Base-by-base conservation (phyloP, 75 land plant species). In the Picea sitchensis region DNA sequence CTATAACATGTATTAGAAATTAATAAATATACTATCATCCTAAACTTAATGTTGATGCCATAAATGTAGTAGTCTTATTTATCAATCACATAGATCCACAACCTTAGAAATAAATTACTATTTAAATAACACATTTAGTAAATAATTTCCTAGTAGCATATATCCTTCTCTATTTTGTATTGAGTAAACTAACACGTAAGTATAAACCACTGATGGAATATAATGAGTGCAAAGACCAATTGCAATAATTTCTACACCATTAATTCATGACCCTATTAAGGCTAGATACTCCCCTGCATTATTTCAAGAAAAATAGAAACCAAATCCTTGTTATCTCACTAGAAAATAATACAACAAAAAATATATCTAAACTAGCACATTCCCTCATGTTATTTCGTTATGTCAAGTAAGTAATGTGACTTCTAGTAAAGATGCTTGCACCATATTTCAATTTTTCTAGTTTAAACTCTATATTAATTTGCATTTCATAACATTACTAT, bases 221-320 rank as follows among this genome's bases (percentile, higher is more conserved):
- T 86, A 97, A 84, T 94, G 95, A 14, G 99, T 95, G 60, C 94
- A 95, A 47, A 97, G 88, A n/a, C 94, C 94, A 56, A 82, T 87
- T 78, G 92, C 88, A 80, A 92, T 80, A 90, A 97, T 87, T 59
- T 97, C 99, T 51, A 86, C 92, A 34, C 95, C 95, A 82, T 90
- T 90, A 58, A 97, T 81, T 56, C 95, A 87, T 32, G 90, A 81
- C 5, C 99, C 95, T 14, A 94, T 95, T 80, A 95, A 82, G 51
- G 91, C 98, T 79, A 97, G 72, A 65, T 65, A 97, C 79, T 97
- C 99, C 68, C 99, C 99, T 97, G 90, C 76, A 77, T 57, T 79
- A 2, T 9, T 60, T 51, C 9, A 20, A 97, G 47, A 20, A 4
- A 21, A 21, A 47, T 17, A 12, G 20, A 47, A 0, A 68, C 20